Evolutionary conservation across 2,329 filamentous ascomycete genomes (phyloP).

Genomic region (Blastomyces gilchristii): DNA sequence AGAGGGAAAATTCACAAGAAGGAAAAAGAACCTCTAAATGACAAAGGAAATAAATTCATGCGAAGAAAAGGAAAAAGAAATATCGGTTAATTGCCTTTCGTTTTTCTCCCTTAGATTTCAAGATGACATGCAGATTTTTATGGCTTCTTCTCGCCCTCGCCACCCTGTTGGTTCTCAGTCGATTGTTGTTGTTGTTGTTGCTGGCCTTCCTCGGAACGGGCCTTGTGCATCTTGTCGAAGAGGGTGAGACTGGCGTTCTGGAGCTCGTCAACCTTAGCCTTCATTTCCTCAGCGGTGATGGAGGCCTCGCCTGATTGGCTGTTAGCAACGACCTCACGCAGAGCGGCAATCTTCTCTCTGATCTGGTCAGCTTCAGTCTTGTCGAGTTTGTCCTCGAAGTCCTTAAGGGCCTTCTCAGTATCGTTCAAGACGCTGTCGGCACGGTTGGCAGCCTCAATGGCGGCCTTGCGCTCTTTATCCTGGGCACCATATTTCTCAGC

Average conservation of each 20-base stretch:
- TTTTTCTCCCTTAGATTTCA: neutral
- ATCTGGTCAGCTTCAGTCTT: slow-evolving; percentile 90
- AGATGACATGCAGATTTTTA: slow-evolving; percentile 28
- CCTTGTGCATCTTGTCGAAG: slow-evolving; percentile 99
- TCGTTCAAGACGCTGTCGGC: slow-evolving; percentile 94
- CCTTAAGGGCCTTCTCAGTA: slow-evolving; percentile 95
- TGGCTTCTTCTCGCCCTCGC: slow-evolving; percentile 65
- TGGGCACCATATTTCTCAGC: slow-evolving; percentile 91
- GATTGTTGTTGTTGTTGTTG: slow-evolving; percentile 43
- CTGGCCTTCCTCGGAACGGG: slow-evolving; percentile 58
- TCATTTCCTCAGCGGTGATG: slow-evolving; percentile 82
- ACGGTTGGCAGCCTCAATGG: slow-evolving; percentile 95
- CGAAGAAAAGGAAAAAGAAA: neutral
- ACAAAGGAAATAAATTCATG: slow-evolving; percentile 17
- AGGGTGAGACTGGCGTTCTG: slow-evolving; percentile 91
- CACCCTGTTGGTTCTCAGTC: slow-evolving; percentile 32
- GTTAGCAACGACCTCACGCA: slow-evolving; percentile 86
- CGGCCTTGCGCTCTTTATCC: slow-evolving; percentile 92
- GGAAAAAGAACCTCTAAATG: slow-evolving; percentile 17
- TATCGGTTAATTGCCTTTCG: neutral
- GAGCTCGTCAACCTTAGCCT: slow-evolving; percentile 97
- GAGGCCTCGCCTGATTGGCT: slow-evolving; percentile 84
- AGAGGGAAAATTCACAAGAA: slow-evolving; percentile 11
- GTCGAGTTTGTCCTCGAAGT: slow-evolving; percentile 91
- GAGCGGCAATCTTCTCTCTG: slow-evolving; percentile 78